phyloP scores from a whole-genome alignment of 192 early-diverging fungal species.

The Linnemannia exigua region DNA sequence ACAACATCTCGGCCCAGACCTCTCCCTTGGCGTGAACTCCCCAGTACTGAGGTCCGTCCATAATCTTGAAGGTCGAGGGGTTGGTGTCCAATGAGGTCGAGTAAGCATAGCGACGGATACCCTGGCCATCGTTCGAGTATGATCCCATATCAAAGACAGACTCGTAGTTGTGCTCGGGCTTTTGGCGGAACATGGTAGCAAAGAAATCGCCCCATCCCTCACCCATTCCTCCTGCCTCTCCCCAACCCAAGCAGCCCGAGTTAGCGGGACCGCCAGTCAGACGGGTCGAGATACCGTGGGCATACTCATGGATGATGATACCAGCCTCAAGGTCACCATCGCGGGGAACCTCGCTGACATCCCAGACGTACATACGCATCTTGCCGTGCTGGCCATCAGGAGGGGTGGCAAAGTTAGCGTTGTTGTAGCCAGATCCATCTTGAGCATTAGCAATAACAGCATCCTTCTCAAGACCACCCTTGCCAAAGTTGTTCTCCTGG shows the following conservation, averaged over 20 bases:
- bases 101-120: conserved; percentile 89
- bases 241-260: conserved; percentile 89
- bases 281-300: conserved; percentile 95
- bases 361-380: conserved; percentile 99
- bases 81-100: conserved; percentile 84
- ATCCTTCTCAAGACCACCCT: conserved; percentile 83
- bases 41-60: conserved; percentile 88
- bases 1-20: conserved; percentile 95
- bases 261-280: conserved; percentile 95
- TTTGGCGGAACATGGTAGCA: conserved; percentile 84
- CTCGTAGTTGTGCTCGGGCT: conserved; percentile 66
- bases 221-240: conserved; percentile 92
- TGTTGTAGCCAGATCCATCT: conserved; percentile 91
- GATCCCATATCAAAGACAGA: conserved; percentile 84
- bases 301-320: conserved; percentile 95
- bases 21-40: conserved; percentile 94
- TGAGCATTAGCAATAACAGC: conserved; percentile 93
- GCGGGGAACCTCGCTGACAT: conserved; percentile 74
- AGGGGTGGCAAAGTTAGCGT: conserved; percentile 97
- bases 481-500: conserved; percentile 88
- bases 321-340: conserved; percentile 94
- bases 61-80: conserved; percentile 83
- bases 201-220: conserved; percentile 98
- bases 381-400: conserved; percentile 91
- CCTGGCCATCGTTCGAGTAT: conserved; percentile 86